Base-by-base conservation (phyloP, 305 asterid species). In the Galium porrigens region DNA sequence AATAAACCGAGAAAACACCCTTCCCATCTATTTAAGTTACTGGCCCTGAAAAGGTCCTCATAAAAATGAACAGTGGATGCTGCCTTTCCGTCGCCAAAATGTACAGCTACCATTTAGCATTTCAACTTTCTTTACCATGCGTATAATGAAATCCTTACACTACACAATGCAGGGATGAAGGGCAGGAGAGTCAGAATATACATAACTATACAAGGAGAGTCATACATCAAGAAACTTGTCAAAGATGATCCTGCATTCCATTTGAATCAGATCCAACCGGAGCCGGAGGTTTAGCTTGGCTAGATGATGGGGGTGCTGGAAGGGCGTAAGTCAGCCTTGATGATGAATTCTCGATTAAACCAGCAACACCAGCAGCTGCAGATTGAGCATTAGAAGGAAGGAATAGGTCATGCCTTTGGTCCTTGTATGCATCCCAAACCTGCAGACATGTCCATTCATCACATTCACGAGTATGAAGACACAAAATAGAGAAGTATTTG, bases 361-460 rank as follows among this genome's bases (percentile, higher is more conserved):
- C 97, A 56, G 99, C 99, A 76, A 92, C 87, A 53, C 97, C 99
- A 58, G 96, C 97, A 57, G 94, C 89, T 63, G 99, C 87, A 68
- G 95, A 84, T 77, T 89, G 99, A 58, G 97, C 97, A 78, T 87
- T 92, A 70, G 96, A 92, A 34, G 97, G 99, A 73, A 92, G 99
- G 74, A 92, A 92, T 36, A 89, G 90, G 78, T 92, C 97, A 37
- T 92, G 99, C 76, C 81, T 83, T 84, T 92, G 99, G 73, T 89
- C 94, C 76, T 92, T 92, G 71, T 92, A 92, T 58, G 97, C 99
- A 82, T 81, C 77, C 99, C 99, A 92, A 15, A 92, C 95, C 97
- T 92, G 85, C 85, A 71, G 25, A 71, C 17, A 59, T 39, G 33
- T 60, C 67, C 66, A 10, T 20, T 32, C 1, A 25, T 60, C 30